Evolutionary conservation across 257 asterid species (phyloP).

Genomic region (Nyctanthes arbortristis): DNA sequence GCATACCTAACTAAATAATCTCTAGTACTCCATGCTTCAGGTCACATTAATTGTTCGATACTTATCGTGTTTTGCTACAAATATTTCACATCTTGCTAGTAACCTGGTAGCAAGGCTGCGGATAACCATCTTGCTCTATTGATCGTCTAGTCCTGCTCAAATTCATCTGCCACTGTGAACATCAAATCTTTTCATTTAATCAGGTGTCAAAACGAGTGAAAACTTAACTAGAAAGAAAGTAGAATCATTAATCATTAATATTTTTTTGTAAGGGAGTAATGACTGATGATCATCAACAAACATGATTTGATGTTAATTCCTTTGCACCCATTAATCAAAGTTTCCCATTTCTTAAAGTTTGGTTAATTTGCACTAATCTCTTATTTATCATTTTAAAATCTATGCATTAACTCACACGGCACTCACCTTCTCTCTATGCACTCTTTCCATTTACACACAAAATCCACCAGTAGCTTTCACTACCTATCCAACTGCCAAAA

Average conservation of each 20-base stretch:
- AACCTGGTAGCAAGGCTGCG: too few relatives aligned
- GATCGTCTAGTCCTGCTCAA: too few relatives aligned
- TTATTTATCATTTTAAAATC: background rate
- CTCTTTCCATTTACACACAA: background rate
- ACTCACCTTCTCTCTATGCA: background rate
- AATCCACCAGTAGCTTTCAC: background rate
- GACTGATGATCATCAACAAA: background rate
- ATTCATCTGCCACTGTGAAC: too few relatives aligned
- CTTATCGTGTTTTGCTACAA: too few relatives aligned
- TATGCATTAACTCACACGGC: background rate
- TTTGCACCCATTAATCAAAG: background rate
- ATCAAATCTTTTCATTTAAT: too few relatives aligned
- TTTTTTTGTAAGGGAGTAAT: background rate
- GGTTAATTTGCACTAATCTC: background rate
- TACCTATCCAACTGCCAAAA: constrained; percentile 33
- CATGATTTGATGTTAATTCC: background rate
- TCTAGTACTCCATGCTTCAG: too few relatives aligned
- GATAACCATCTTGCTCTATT: too few relatives aligned
- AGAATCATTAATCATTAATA: too few relatives aligned
- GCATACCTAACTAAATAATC: too few relatives aligned
- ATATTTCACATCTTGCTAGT: too few relatives aligned
- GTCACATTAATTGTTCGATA: too few relatives aligned
- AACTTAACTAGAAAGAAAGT: background rate
- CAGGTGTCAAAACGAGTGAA: too few relatives aligned
- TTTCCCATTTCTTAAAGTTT: background rate